These are phyloP conservation scores for Furcasterigmium sp. DNA, from an alignment of 2,329 filamentous ascomycete species.

Conservation along the genomic window DNA sequence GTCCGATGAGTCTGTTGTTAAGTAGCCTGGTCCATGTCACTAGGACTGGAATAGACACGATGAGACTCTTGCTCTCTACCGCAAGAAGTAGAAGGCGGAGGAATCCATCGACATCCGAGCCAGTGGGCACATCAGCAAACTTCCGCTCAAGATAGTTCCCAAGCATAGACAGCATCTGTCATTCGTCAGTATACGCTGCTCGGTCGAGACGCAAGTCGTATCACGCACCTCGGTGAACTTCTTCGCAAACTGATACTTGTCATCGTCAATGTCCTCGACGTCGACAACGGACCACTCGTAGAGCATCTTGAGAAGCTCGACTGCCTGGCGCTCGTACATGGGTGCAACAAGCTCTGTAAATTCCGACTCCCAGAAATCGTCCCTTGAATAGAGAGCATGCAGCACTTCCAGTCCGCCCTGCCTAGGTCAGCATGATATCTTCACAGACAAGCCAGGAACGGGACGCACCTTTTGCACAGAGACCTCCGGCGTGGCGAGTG, in stretches of 20 bases:
- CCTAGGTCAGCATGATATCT: slow-evolving; percentile 14
- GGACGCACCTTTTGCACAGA: slow-evolving; percentile 63
- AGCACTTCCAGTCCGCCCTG: slow-evolving; percentile 77
- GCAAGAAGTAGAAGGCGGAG: slow-evolving; percentile 75
- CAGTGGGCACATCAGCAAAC: slow-evolving; percentile 57
- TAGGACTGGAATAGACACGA: slow-evolving; percentile 88
- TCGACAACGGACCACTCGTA: slow-evolving; percentile 78
- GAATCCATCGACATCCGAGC: slow-evolving; percentile 66
- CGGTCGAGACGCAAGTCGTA: background rate
- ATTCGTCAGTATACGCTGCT: background rate
- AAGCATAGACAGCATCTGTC: slow-evolving; percentile 75
- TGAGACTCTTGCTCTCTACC: slow-evolving; percentile 78
- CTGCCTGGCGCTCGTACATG: slow-evolving; percentile 68
- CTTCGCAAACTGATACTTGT: slow-evolving; percentile 88
- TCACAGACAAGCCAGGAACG: slow-evolving; percentile 1
- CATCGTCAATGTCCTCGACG: slow-evolving; percentile 78
- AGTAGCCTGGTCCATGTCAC: slow-evolving; percentile 86
- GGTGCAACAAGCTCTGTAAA: slow-evolving; percentile 73
- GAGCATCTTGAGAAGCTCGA: slow-evolving; percentile 66
- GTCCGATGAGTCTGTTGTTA: slow-evolving; percentile 62
- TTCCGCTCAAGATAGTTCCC: slow-evolving; percentile 81
- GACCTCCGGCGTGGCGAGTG: slow-evolving; percentile 64
- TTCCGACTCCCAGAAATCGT: slow-evolving; percentile 70
- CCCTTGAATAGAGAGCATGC: slow-evolving; percentile 74
- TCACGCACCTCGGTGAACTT: slow-evolving; percentile 79